These are phyloP conservation scores for Metschnikowia gelsemii DNA, from an alignment of 805 yeast species.

Conservation along the genomic window DNA sequence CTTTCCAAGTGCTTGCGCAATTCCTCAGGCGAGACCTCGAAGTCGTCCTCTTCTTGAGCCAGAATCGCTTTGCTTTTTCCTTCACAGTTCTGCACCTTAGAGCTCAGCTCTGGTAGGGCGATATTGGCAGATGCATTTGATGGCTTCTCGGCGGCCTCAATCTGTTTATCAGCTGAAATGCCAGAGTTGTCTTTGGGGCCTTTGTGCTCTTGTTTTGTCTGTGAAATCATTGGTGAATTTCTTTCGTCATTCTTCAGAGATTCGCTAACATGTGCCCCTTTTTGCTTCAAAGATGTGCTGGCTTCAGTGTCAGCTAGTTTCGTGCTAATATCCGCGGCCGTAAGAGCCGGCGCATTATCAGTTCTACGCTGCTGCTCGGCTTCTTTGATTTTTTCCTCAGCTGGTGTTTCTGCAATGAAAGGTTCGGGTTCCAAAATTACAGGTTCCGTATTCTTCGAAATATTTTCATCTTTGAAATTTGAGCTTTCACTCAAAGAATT, in stretches of 20 bases:
- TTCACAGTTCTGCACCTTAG: neutral
- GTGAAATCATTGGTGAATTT: neutral
- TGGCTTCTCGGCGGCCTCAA: neutral
- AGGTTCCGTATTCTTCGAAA: too few species aligned
- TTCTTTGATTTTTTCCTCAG: constrained; percentile 2
- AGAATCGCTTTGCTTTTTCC: neutral
- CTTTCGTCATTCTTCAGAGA: neutral
- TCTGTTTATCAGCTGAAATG: neutral
- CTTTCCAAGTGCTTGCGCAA: constrained; percentile 42
- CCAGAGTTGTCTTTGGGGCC: neutral
- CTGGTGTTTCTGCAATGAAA: neutral
- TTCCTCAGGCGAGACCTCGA: constrained; percentile 42
- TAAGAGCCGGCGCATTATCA: neutral
- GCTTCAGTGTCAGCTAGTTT: neutral
- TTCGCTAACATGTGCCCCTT: neutral
- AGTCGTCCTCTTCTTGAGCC: constrained; percentile 23
- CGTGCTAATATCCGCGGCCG: neutral
- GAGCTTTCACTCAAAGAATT: neutral
- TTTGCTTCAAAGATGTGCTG: too few species aligned
- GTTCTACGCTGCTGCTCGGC: neutral
- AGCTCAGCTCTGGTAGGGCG: neutral
- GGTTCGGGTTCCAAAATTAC: too few species aligned
- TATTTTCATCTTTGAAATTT: too few species aligned
- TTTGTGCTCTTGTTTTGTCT: neutral
- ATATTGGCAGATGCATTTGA: neutral